Evolutionary conservation across 2,329 filamentous ascomycete species (phyloP), one percentile per base, ranked within the genome.

Genomic region (Verticillium dahliae): DNA sequence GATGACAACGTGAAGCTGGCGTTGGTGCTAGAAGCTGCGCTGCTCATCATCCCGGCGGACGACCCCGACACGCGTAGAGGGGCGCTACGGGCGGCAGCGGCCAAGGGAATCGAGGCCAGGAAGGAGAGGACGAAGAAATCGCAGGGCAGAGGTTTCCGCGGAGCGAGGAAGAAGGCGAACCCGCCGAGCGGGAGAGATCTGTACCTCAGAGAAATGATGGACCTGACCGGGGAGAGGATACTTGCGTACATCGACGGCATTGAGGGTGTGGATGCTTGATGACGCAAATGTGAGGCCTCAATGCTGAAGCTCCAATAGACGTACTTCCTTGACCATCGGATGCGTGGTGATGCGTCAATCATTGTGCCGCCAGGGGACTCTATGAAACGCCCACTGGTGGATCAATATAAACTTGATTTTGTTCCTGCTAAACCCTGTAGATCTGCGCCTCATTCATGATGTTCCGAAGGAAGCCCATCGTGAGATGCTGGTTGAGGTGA

Each of bases 1-100:
- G 81, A 85, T 22, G 89, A 92, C 65, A 93, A 95, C 67, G 87
- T 88, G 34, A 90, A 90, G 71, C 79, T 93, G 41, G 87, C 88
- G 1, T 74, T 93, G 10, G 72, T 90, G 35, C 75, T 92, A 0
- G 91, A 94, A 74, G 80, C 80, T 1, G 73, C 91, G 58, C 69
- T 91, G 35, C 80, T 86, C 56, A 74, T 87, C 6, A 72, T 83
- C 3, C 81, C 78, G 73, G 61, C 62, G 2, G 68, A 70, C 33
- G 73, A 74, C 13, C 66, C 68, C 22, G 65, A 78, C 13, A 62
- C 63, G 1, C 78, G 79, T 65, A 73, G 73, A 35, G 63, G 69
- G 0, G 64, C 65, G 4, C 69, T 85, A 15, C 70, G 69, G 15
- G 64, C 65, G 6, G 80, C 80, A 0, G 76, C 79, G 13, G 73